A percentile compares a stretch with the other conserved stretches of the same genome.
Evolutionary conservation across 495 filamentous ascomycete species (phyloP).

Genomic region (Podospora anserina): DNA sequence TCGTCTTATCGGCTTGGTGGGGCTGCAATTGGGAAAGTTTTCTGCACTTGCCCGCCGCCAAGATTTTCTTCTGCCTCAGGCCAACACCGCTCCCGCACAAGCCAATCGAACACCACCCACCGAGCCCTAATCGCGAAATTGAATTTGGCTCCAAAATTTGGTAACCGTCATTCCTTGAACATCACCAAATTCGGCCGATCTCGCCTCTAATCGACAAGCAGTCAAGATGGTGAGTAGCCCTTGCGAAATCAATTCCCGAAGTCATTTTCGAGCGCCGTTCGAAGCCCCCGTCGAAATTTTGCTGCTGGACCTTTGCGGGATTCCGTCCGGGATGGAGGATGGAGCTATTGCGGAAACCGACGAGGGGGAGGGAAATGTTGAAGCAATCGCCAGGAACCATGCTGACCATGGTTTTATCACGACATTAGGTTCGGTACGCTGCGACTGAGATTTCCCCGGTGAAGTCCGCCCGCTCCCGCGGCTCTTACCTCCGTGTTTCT

Average conservation of each 20-base stretch:
- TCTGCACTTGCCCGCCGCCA: background rate
- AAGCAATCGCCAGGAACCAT: conserved; percentile 10
- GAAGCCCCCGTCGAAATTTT: conserved; percentile 11
- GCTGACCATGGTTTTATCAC: conserved; percentile 40
- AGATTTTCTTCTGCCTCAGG: conserved; percentile 22
- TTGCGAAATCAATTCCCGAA: conserved; percentile 17
- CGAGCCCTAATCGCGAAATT: conserved; percentile 42
- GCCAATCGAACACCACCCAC: conserved; percentile 32
- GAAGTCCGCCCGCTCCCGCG: conserved; percentile 95
- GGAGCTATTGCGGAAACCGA: conserved; percentile 4
- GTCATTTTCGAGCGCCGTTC: conserved; percentile 8
- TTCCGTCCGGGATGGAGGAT: conserved; percentile 1
- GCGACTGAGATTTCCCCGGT: conserved; percentile 78
- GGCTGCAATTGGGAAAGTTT: conserved; percentile 16
- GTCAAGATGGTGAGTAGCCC: conserved; percentile 41
- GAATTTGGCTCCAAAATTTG: conserved; percentile 36
- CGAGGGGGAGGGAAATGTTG: background rate
- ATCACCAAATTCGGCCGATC: conserved; percentile 36
- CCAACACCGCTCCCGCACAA: conserved; percentile 21
- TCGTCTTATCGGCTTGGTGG: conserved; percentile 6
- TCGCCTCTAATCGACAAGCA: conserved; percentile 35
- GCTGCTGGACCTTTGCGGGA: conserved; percentile 5
- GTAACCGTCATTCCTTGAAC: conserved; percentile 27
- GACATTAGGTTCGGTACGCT: conserved; percentile 90
- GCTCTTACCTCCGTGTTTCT: conserved; percentile 96